phyloP scores from a whole-genome alignment of 192 early-diverging fungal genomes.

The Phycomyces blakesleeanus region DNA sequence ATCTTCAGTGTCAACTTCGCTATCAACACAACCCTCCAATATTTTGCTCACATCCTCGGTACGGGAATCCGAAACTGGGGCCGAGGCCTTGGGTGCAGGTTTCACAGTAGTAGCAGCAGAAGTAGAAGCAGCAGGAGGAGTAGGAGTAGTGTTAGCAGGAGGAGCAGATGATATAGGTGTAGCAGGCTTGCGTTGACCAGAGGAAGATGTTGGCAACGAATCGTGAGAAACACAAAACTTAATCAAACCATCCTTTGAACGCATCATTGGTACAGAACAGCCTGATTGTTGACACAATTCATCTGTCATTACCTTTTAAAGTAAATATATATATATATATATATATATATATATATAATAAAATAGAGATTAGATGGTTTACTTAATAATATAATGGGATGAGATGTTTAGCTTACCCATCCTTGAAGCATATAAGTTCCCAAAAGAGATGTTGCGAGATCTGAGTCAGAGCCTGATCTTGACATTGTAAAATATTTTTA shows the following conservation, averaged over 20 bases:
- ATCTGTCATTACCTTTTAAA: slow-evolving; percentile 40
- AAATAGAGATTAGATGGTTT: not conserved
- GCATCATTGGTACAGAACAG: slow-evolving; percentile 29
- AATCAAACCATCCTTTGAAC: slow-evolving; percentile 28
- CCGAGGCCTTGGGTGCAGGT: not conserved
- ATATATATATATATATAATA: no score
- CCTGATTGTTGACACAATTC: slow-evolving; percentile 18
- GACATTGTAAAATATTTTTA: not conserved
- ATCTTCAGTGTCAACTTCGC: not conserved
- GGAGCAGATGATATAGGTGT: no score
- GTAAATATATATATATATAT: no score
- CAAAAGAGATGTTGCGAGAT: slow-evolving; percentile 5
- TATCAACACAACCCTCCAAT: not conserved
- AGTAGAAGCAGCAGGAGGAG: not conserved
- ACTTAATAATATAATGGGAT: no score
- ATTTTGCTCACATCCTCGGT: not conserved
- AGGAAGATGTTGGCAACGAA: slow-evolving; percentile 9
- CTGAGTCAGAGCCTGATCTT: not conserved
- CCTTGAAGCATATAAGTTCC: slow-evolving; percentile 33
- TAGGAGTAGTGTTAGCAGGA: not conserved
- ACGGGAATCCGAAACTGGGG: not conserved
- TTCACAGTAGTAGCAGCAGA: not conserved
- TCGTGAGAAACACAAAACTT: slow-evolving; percentile 35
- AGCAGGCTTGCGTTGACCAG: not conserved
- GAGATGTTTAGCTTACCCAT: no score